A percentile compares a stretch with the other conserved stretches of the same genome.
These are phyloP conservation scores for Aspergillus cristatus DNA, from an alignment of 495 filamentous ascomycete species.

Conservation along the genomic window DNA sequence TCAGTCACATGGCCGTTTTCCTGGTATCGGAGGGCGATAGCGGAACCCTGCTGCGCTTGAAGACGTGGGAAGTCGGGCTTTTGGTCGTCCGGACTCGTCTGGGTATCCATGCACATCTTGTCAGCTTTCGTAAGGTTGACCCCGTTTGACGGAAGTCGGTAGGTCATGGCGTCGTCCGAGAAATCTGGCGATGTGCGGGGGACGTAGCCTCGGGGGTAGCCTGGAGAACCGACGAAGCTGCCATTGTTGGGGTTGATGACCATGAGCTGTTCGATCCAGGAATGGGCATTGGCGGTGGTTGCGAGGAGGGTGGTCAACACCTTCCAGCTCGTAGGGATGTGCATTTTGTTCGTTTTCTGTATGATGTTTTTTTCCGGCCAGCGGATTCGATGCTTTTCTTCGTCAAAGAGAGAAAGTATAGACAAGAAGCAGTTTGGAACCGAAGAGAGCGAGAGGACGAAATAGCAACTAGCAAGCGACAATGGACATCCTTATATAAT, in stretches of 20 bases:
- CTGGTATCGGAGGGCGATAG: constrained; percentile 62
- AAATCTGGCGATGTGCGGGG: constrained; percentile 39
- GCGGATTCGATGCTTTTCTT: background rate
- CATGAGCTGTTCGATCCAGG: constrained; percentile 70
- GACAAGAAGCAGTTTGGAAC: too few species aligned
- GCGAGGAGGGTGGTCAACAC: constrained; percentile 26
- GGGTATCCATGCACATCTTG: constrained; percentile 46
- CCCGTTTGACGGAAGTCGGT: constrained; percentile 45
- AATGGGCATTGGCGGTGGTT: constrained; percentile 45
- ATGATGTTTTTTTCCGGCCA: constrained; percentile 6
- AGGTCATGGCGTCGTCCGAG: constrained; percentile 40
- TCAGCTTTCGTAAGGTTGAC: constrained; percentile 20
- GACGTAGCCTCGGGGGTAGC: constrained; percentile 57
- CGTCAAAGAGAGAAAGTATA: too few species aligned
- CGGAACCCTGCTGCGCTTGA: constrained; percentile 54
- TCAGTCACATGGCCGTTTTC: constrained; percentile 86
- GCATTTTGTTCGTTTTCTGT: background rate
- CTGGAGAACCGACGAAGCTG: constrained; percentile 57
- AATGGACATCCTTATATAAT: too few species aligned
- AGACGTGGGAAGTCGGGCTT: constrained; percentile 53
- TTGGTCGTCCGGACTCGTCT: constrained; percentile 45
- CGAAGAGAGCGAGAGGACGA: too few species aligned
- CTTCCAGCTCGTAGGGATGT: background rate
- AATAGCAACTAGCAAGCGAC: too few species aligned
- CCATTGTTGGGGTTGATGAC: constrained; percentile 63